phyloP scores from a whole-genome alignment of 139 green algal genomes.

The Tetradesmus lagerheimii region DNA sequence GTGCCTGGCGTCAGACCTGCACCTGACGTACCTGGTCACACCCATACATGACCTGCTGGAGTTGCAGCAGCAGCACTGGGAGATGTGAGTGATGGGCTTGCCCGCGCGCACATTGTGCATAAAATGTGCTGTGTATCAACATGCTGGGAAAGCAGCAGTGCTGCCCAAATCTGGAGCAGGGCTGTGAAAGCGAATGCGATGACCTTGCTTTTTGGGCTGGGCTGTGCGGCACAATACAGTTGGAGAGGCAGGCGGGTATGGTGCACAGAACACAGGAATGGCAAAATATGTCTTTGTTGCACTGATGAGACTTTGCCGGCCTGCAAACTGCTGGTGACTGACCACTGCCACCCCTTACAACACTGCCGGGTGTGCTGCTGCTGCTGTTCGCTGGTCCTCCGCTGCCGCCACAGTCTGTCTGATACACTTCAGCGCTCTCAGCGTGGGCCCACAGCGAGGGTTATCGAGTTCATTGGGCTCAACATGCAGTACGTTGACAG shows the following conservation, averaged over 20 bases:
- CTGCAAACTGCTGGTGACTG: neutral
- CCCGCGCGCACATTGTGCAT: no score
- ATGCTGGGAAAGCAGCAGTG: no score
- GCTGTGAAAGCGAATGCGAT: no score
- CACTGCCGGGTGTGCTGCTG: neutral
- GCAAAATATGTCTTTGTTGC: no score
- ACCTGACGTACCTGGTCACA: slow-evolving; percentile 90
- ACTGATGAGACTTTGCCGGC: no score
- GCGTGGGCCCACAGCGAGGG: slow-evolving; percentile 35
- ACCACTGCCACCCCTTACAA: neutral
- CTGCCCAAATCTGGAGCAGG: no score
- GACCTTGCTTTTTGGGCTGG: no score
- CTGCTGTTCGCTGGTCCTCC: neutral
- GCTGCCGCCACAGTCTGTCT: slow-evolving; percentile 13
- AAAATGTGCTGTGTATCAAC: no score
- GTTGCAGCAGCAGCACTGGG: slow-evolving; percentile 50
- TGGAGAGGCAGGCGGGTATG: no score
- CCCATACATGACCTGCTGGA: slow-evolving; percentile 69
- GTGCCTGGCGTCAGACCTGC: slow-evolving; percentile 85
- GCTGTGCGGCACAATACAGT: no score
- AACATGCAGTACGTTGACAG: slow-evolving; percentile 54
- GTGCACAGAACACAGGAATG: no score
- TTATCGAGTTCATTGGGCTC: slow-evolving; percentile 70
- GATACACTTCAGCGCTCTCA: slow-evolving; percentile 49
- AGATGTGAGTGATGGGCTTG: slow-evolving; percentile 11